Conservation (phyloP, 2,329 filamentous ascomycete species). For the Hymenotorrendiella dingleyae region DNA sequence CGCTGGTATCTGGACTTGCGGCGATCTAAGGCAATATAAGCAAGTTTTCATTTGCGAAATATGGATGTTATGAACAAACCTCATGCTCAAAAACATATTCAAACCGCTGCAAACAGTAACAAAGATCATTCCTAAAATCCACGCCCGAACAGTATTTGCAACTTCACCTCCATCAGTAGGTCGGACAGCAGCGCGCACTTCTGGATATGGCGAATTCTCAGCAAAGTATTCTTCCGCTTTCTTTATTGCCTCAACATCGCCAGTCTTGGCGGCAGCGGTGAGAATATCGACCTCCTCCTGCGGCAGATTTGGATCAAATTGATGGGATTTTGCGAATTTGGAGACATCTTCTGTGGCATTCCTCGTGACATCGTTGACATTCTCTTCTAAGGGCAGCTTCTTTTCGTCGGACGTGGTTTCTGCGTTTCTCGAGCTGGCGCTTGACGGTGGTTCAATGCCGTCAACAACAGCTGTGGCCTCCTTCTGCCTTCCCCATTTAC, state of each 20-base stretch:
- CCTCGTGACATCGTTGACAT: conserved; percentile 1
- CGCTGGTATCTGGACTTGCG: conserved; percentile 12
- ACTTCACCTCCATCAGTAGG: conserved; percentile 59
- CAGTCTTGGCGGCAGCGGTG: conserved; percentile 14
- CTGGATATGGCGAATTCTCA: conserved; percentile 60
- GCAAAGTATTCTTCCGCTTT: conserved; percentile 35
- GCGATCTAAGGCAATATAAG: conserved; percentile 2
- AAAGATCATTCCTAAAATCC: conserved; percentile 50
- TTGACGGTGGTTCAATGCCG: too few species aligned
- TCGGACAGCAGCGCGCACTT: conserved; percentile 50
- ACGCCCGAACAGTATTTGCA: conserved; percentile 60
- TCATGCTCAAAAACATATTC: conserved; percentile 22
- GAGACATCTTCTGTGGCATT: conserved; percentile 11
- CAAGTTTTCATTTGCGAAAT: too few species aligned
- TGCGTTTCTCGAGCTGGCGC: too few species aligned
- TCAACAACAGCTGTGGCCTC: too few species aligned
- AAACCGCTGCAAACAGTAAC: conserved; percentile 15
- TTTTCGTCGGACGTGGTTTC: too few species aligned
- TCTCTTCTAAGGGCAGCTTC: neutral
- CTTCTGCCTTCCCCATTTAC: too few species aligned
- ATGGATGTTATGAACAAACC: neutral
- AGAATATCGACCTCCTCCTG: conserved; percentile 17
- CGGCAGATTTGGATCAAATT: conserved; percentile 23
- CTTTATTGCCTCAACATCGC: conserved; percentile 30
- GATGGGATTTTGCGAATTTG: conserved; percentile 17